Evolutionary conservation across 2,329 filamentous ascomycete genomes (phyloP).

Genomic region (Bisporella sp.): DNA sequence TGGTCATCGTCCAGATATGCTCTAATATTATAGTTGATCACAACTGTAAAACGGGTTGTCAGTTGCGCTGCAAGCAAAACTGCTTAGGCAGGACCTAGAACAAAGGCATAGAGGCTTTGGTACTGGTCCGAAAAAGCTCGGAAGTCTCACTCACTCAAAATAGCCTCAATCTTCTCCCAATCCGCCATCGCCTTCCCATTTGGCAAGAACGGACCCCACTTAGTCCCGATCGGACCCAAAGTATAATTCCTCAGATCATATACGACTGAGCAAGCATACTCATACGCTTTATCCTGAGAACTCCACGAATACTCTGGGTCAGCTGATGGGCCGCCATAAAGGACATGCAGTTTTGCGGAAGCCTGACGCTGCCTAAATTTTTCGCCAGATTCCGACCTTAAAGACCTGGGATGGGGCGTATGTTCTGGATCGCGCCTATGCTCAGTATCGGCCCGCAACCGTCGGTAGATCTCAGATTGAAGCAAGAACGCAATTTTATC

Average conservation of each 20-base stretch:
- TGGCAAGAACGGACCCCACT: slow-evolving; percentile 67
- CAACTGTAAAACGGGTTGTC: neutral
- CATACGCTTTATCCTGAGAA: slow-evolving; percentile 34
- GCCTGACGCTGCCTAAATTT: slow-evolving; percentile 44
- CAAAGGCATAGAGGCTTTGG: neutral
- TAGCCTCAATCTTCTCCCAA: slow-evolving; percentile 74
- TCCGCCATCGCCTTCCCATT: slow-evolving; percentile 59
- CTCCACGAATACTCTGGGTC: slow-evolving; percentile 28
- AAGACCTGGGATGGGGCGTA: slow-evolving; percentile 3
- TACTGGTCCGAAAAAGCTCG: neutral
- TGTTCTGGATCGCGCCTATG: slow-evolving; percentile 41
- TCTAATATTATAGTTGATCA: slow-evolving; percentile 47
- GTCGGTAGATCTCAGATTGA: slow-evolving; percentile 50
- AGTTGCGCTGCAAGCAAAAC: too few relatives aligned
- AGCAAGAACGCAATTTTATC: slow-evolving; percentile 56
- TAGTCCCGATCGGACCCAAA: slow-evolving; percentile 39
- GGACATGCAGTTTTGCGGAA: slow-evolving; percentile 63
- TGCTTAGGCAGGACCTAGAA: too few relatives aligned
- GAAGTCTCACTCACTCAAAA: slow-evolving; percentile 45
- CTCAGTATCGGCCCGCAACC: neutral
- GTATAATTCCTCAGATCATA: slow-evolving; percentile 70
- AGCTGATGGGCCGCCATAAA: slow-evolving; percentile 52
- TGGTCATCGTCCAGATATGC: slow-evolving; percentile 50
- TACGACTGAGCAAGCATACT: slow-evolving; percentile 60
- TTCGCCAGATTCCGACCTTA: slow-evolving; percentile 13